Conservation (phyloP, 768 basidiomycete species). For the Lactarius sp. region DNA sequence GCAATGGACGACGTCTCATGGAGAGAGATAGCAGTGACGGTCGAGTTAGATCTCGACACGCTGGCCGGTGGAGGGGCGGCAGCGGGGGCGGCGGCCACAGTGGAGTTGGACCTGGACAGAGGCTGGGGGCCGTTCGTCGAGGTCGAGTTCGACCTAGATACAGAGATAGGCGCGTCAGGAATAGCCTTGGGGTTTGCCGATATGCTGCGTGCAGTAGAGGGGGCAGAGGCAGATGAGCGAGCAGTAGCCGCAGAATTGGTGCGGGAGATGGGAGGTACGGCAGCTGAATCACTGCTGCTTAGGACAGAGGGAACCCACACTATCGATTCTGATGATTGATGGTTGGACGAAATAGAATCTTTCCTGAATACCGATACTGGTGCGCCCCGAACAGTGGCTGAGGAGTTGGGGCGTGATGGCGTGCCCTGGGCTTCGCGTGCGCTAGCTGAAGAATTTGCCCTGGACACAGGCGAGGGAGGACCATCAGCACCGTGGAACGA, state of each 20-base stretch:
- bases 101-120: slow-evolving; percentile 16
- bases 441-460: slow-evolving; percentile 8
- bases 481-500: slow-evolving; percentile 6
- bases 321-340: not conserved
- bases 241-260: slow-evolving; percentile 15
- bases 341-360: slow-evolving; percentile 1
- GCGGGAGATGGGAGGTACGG: slow-evolving; percentile 12
- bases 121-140: not conserved
- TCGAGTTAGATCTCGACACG: slow-evolving; percentile 16
- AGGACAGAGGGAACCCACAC: slow-evolving; percentile 2
- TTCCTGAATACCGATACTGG: slow-evolving; percentile 2
- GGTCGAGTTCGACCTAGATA: slow-evolving; percentile 7
- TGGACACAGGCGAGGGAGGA: slow-evolving; percentile 2
- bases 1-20: slow-evolving; percentile 9
- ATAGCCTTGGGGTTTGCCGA: slow-evolving; percentile 2
- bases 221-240: slow-evolving; percentile 4
- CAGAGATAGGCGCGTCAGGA: slow-evolving; percentile 1
- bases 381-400: slow-evolving; percentile 3
- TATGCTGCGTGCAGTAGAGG: not conserved
- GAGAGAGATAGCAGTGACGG: slow-evolving; percentile 20
- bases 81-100: not conserved
- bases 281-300: not conserved
- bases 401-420: slow-evolving; percentile 14
- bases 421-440: slow-evolving; percentile 1
- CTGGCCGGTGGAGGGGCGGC: not conserved